These are phyloP conservation scores for Cadophora malorum DNA, from an alignment of 2,329 filamentous ascomycete genomes.

Conservation along the genomic window DNA sequence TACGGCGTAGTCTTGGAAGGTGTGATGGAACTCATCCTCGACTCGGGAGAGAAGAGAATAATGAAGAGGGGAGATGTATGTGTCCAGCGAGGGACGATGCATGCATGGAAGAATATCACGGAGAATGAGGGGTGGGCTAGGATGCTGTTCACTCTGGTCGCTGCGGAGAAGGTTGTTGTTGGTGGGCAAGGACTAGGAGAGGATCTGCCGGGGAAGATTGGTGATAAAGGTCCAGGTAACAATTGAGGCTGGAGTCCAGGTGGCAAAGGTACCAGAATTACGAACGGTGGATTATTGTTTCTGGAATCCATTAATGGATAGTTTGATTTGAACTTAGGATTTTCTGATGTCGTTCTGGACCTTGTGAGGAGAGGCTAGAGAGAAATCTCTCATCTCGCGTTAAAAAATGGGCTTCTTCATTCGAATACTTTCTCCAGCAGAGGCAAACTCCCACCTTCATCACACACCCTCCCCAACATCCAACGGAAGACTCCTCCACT, in stretches of 20 bases:
- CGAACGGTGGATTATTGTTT: no score
- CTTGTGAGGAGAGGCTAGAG: no score
- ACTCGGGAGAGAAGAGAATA: conserved; percentile 49
- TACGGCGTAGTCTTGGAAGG: conserved; percentile 50
- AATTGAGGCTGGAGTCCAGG: not conserved
- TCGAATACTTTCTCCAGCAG: no score
- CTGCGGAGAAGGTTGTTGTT: conserved; percentile 29
- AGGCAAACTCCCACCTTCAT: no score
- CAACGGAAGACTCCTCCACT: no score
- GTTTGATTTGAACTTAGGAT: no score
- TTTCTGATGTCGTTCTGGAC: no score
- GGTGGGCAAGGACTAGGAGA: conserved; percentile 29
- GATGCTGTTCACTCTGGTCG: conserved; percentile 35
- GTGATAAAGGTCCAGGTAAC: conserved; percentile 14
- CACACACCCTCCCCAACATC: no score
- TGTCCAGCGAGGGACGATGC: conserved; percentile 52
- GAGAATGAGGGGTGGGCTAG: conserved; percentile 32
- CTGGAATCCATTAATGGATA: no score
- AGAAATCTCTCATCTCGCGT: no score
- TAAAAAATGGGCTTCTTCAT: no score
- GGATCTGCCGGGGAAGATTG: conserved; percentile 26
- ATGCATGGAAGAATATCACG: conserved; percentile 52
- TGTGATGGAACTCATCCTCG: conserved; percentile 48
- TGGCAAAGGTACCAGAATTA: not conserved
- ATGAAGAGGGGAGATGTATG: conserved; percentile 49